Evolutionary conservation across 2,329 filamentous ascomycete species (phyloP), one percentile per base, ranked within the genome.

Genomic region (Ceratocystiopsis minuta): DNA sequence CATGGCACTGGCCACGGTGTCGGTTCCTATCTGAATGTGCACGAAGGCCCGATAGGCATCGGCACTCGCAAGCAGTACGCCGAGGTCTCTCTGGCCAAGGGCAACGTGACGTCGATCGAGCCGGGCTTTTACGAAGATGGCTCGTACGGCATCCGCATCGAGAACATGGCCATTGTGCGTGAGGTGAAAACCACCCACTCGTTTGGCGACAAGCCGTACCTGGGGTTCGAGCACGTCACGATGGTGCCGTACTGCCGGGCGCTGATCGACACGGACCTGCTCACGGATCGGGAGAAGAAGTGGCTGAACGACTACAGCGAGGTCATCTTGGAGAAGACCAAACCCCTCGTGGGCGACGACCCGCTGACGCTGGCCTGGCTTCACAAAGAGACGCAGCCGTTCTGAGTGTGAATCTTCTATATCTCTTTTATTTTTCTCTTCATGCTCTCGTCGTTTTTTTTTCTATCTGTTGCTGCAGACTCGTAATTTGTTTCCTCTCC

Each of bases 81-180:
- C 0, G 90, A 98, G 56, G 87, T 96, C 6, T 72, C 90, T 0
- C 68, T 98, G 28, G 75, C 84, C 0, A 70, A 84, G n/a, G 90
- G 90, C 37, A 95, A 98, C 53, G 88, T 98, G 35, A 75, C 96
- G 41, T 96, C 88, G 2, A 86, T 95, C 53, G 86, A 98, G 60
- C 90, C 90, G 2, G 90, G 90, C 28, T 98, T 87, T 63, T 98
- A 98, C 57, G 87, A 96, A 59, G 90, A 98, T 53, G 88, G 86
- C 38, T 76, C 77, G 34, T 98, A 93, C 54, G 90, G 90, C 16
- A 90, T 98, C 50, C 80, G 90, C 16, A 95, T 95, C 53, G 90
- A 98, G 61, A 98, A 98, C 57, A 77, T 98, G 53, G 75, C 93
- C 49, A 80, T 96, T 67, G 85, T 92, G 28, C 80, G 74, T 50